phyloP scores from a whole-genome alignment of 2,329 filamentous ascomycete genomes.

The Trichoderma sp. region DNA sequence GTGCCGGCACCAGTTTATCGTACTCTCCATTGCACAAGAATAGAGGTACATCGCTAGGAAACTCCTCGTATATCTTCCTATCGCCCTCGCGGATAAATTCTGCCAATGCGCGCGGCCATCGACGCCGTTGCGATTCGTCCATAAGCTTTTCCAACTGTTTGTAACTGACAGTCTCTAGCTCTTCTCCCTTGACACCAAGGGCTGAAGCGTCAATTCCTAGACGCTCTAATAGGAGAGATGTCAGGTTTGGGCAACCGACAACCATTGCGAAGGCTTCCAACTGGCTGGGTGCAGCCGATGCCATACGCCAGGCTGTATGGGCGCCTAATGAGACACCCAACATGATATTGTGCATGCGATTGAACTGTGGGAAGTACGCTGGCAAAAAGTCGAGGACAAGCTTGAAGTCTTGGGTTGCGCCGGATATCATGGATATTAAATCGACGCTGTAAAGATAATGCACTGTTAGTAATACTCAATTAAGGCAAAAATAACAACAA shows the following conservation, averaged over 20 bases:
- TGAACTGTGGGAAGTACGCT: not conserved
- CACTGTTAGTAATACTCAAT: not conserved
- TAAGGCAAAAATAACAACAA: not conserved
- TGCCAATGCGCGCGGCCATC: slow-evolving; percentile 5
- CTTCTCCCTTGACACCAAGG: not conserved
- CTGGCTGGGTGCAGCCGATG: not conserved
- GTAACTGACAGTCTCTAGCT: not conserved
- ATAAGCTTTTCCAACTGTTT: not conserved
- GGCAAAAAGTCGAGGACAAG: slow-evolving; percentile 7
- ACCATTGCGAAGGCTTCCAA: slow-evolving; percentile 4
- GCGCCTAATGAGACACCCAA: not conserved
- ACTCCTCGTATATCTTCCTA: not conserved
- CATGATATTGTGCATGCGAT: slow-evolving; percentile 3
- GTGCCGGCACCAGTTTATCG: not conserved
- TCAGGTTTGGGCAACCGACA: slow-evolving; percentile 2
- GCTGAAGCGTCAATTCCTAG: not conserved
- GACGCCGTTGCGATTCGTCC: not conserved
- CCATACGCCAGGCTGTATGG: slow-evolving; percentile 2
- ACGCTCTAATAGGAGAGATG: not conserved
- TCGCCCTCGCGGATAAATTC: not conserved
- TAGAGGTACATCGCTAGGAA: not conserved
- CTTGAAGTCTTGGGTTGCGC: slow-evolving; percentile 5
- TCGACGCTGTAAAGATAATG: not conserved
- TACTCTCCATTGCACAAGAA: slow-evolving; percentile 1
- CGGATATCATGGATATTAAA: not conserved